Conservation (phyloP, 2,329 filamentous ascomycete species). For the Talaromyces sp. region DNA sequence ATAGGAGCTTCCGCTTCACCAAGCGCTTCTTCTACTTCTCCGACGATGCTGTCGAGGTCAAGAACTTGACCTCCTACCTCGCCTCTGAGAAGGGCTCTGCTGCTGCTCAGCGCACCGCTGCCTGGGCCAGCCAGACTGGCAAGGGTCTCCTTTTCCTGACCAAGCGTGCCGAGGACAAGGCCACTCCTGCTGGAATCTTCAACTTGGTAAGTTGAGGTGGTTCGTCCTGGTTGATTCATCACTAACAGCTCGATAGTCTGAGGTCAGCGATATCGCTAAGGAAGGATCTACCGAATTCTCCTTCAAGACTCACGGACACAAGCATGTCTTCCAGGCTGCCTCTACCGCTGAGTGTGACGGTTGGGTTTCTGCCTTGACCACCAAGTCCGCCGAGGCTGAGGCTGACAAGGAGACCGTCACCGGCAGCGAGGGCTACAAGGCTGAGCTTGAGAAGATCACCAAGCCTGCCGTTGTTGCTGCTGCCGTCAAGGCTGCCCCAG, state of each 20-base stretch:
- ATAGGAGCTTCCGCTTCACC: slow-evolving; percentile 79
- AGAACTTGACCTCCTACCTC: slow-evolving; percentile 72
- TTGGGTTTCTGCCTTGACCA: slow-evolving; percentile 83
- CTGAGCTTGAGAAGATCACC: slow-evolving; percentile 67
- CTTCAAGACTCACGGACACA: slow-evolving; percentile 80
- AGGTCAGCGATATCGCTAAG: slow-evolving; percentile 68
- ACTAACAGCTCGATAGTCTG: slow-evolving; percentile 47
- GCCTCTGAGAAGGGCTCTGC: slow-evolving; percentile 82
- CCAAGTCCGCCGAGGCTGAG: slow-evolving; percentile 81
- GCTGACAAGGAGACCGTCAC: slow-evolving; percentile 69
- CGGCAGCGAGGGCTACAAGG: slow-evolving; percentile 84
- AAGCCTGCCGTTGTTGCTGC: slow-evolving; percentile 43
- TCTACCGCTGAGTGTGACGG: slow-evolving; percentile 76
- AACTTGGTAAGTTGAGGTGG: slow-evolving; percentile 65
- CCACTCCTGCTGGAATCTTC: slow-evolving; percentile 74
- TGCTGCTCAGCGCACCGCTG: slow-evolving; percentile 70
- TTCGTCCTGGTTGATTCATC: slow-evolving; percentile 27
- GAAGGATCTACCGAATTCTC: slow-evolving; percentile 78
- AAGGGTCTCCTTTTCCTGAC: slow-evolving; percentile 92
- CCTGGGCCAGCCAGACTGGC: slow-evolving; percentile 90
- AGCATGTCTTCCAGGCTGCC: slow-evolving; percentile 88
- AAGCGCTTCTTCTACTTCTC: slow-evolving; percentile 94
- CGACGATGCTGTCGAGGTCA: slow-evolving; percentile 67
- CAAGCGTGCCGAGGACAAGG: slow-evolving; percentile 79
- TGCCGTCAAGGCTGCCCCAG: slow-evolving; percentile 11